These are phyloP conservation scores for Aspergillus sclerotialis DNA, from an alignment of 2,329 filamentous ascomycete genomes.

Conservation along the genomic window DNA sequence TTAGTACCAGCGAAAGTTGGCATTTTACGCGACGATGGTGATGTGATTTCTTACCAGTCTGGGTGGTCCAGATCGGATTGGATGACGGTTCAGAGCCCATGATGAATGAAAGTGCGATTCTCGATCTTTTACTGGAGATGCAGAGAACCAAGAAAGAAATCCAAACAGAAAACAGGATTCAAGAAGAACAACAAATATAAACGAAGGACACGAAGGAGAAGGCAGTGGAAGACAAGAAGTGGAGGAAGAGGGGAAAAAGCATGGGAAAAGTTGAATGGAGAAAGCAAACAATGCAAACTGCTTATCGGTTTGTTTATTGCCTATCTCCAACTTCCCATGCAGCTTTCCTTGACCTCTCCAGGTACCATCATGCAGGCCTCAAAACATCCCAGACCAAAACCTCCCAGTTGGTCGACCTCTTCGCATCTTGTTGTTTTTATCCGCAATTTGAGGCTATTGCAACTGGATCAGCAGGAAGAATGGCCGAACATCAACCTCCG, in stretches of 20 bases:
- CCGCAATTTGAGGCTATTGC: slow-evolving; percentile 74
- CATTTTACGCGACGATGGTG: no score
- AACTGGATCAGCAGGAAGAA: slow-evolving; percentile 67
- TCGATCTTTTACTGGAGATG: no score
- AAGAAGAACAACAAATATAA: slow-evolving; percentile 1
- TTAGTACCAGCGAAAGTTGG: neutral
- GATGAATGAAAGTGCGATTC: no score
- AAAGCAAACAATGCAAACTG: slow-evolving; percentile 20
- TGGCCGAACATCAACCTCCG: slow-evolving; percentile 70
- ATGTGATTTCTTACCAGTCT: slow-evolving; percentile 28
- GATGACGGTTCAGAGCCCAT: slow-evolving; percentile 24
- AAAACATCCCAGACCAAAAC: slow-evolving; percentile 22
- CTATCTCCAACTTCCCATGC: neutral
- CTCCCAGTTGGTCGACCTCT: slow-evolving; percentile 34
- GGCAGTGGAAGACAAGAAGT: neutral
- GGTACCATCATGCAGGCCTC: slow-evolving; percentile 24
- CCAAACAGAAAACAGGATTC: slow-evolving; percentile 1
- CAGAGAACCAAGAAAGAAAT: slow-evolving; percentile 1
- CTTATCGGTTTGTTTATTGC: slow-evolving; percentile 18
- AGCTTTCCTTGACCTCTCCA: neutral
- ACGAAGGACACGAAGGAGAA: neutral
- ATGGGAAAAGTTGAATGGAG: neutral
- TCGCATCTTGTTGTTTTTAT: slow-evolving; percentile 63
- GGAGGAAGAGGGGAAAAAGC: slow-evolving; percentile 3
- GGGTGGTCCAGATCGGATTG: slow-evolving; percentile 25